Evolutionary conservation across 1,284 basidiomycete genomes (phyloP).

Genomic region (Ustilago bromivora): DNA sequence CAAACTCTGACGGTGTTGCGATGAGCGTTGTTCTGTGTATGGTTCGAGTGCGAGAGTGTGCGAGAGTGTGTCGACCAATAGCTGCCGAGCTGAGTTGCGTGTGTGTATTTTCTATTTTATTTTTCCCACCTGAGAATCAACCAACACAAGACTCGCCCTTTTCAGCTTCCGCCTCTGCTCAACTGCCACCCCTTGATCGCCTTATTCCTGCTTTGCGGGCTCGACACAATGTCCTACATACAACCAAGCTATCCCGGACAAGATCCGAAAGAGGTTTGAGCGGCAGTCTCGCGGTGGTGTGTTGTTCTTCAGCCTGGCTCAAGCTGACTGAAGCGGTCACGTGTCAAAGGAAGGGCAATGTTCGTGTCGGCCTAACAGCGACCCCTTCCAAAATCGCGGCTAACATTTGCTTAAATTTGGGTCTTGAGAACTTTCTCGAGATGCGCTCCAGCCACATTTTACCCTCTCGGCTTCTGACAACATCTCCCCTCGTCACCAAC

Average conservation of each 20-base stretch:
- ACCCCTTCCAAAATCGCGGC: too few species aligned
- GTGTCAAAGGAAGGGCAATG: not conserved
- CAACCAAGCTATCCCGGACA: too few species aligned
- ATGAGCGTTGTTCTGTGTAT: not conserved
- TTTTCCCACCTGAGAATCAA: conserved; percentile 2
- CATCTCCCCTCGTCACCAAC: not conserved
- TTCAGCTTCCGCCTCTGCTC: not conserved
- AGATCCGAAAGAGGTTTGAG: too few species aligned
- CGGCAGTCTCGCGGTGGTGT: too few species aligned
- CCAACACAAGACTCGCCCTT: not conserved
- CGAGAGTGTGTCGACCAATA: not conserved
- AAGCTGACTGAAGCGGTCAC: not conserved
- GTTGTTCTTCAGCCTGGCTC: too few species aligned
- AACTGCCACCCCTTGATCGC: not conserved
- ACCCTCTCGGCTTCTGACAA: not conserved
- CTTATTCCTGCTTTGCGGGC: not conserved
- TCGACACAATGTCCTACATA: too few species aligned
- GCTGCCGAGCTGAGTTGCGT: not conserved
- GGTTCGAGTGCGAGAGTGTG: not conserved
- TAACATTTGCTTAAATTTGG: not conserved
- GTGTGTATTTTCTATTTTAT: not conserved
- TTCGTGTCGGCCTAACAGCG: too few species aligned
- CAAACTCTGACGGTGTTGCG: not conserved
- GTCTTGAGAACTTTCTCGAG: conserved; percentile 2
- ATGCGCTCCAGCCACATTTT: conserved; percentile 6